Base-by-base conservation (phyloP, 805 yeast genomes). In the Teunomyces aglyptinius region DNA sequence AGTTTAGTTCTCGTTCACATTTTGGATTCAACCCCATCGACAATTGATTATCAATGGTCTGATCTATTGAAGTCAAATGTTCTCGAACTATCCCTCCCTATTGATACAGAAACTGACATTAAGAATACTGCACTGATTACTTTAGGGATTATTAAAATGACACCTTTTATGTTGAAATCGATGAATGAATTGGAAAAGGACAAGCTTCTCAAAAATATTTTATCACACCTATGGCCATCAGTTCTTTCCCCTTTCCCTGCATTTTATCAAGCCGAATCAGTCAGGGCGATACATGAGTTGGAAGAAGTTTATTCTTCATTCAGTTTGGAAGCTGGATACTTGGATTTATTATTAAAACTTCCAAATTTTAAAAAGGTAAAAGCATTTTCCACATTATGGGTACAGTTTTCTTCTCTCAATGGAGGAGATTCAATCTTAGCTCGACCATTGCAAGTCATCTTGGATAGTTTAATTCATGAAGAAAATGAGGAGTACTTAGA, bases 381-480 rank as follows among this genome's bases (percentile, higher is more conserved):
- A 13, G 85, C 86, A 0, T 77, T 89, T 51, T 75, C 81, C 43
- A 75, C 80, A 6, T 60, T 91, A 4, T 92, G 97, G 97, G 73
- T 75, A 3, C 92, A 87, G 55, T 76, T 92, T 0, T 49, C 65
- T 6, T 63, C 72, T n/a, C 58, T 65, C 32, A 77, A 74, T 38
- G 88, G 82, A 31, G 59, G 67, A 0, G 83, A 75, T 43, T 51
- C 61, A 2, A 64, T 85, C 6, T 63, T 89, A 10, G 67, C 76
- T 5, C 73, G 84, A 51, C 94, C 96, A 0, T 61, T 89, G 5
- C 80, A 82, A 49, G 59, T 88, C 1, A 67, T 88, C 13, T 61
- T 91, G 28, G 96, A 90, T 58, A 85, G 81, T 35, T 60, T 86
- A 16, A 62, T 63, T 39, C 71, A 67, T 41, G 62, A 67, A 4